Conservation (phyloP, 1,284 basidiomycete species). For the Dichomitus squalens region DNA sequence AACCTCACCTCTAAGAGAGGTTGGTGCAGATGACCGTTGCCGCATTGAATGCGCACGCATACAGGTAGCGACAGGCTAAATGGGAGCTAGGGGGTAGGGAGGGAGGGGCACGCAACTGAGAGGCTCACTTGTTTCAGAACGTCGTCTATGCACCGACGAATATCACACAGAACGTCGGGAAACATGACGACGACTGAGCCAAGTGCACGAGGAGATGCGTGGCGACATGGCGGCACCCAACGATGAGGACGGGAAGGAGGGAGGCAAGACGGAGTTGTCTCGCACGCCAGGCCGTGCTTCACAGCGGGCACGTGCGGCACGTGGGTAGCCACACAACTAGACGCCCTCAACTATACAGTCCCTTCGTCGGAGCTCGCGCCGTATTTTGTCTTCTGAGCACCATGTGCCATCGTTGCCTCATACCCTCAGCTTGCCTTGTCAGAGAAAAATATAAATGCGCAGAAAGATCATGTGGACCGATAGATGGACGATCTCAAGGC, state of each 20-base stretch:
- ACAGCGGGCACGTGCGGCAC: conserved; percentile 24
- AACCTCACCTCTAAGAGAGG: not conserved
- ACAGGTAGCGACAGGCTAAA: not conserved
- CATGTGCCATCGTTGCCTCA: not conserved
- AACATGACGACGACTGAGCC: not conserved
- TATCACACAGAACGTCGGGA: not conserved
- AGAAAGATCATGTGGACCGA: not conserved
- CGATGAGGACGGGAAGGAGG: conserved; percentile 23
- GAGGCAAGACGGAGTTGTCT: conserved; percentile 27
- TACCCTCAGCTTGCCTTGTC: not conserved
- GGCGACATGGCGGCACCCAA: conserved; percentile 4
- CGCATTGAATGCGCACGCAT: not conserved
- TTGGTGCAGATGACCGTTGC: not conserved
- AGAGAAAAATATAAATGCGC: not conserved
- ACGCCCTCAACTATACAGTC: conserved; percentile 24
- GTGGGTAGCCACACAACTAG: conserved; percentile 20
- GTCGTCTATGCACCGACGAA: not conserved
- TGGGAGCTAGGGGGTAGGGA: not conserved
- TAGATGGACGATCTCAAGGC: not conserved
- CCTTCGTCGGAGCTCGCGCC: conserved; percentile 2
- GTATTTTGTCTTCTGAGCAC: not conserved
- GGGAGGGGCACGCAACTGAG: not conserved
- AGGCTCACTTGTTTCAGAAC: not conserved
- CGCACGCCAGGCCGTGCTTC: conserved; percentile 24
- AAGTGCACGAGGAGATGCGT: not conserved